These are phyloP conservation scores for Alnus rubra DNA, from an alignment of 306 rosid species.

Conservation along the genomic window DNA sequence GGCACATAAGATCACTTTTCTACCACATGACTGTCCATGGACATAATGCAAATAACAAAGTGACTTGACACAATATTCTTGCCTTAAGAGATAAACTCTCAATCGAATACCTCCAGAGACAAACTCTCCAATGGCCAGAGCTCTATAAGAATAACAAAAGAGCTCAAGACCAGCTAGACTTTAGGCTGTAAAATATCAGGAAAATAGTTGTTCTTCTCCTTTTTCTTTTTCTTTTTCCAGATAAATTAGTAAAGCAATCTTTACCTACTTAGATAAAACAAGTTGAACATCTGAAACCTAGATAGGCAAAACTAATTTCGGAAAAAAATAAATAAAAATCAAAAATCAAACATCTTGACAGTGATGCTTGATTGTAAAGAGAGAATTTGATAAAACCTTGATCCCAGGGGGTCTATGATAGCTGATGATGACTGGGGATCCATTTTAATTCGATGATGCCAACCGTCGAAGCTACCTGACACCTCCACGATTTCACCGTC, in stretches of 20 bases:
- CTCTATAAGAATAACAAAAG: conserved; percentile 3
- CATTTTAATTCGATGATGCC: conserved; percentile 80
- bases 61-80: neutral
- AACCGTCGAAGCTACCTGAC: conserved; percentile 93
- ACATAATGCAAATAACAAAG: neutral
- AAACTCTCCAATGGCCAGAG: conserved; percentile 1
- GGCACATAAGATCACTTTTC: neutral
- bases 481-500: conserved; percentile 85
- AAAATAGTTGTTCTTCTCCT: neutral
- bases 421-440: conserved; percentile 59
- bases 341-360: neutral
- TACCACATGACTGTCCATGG: neutral
- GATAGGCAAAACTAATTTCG: neutral
- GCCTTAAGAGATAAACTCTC: neutral
- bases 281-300: neutral
- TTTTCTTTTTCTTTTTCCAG: neutral
- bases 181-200: neutral
- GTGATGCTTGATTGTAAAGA: neutral
- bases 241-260: neutral
- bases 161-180: conserved; percentile 9
- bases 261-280: neutral
- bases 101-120: neutral
- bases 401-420: conserved; percentile 39
- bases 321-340: no score
- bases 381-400: conserved; percentile 50